Evolutionary conservation across 2,329 filamentous ascomycete species (phyloP).

Genomic region (Stagonosporopsis rhizophila): DNA sequence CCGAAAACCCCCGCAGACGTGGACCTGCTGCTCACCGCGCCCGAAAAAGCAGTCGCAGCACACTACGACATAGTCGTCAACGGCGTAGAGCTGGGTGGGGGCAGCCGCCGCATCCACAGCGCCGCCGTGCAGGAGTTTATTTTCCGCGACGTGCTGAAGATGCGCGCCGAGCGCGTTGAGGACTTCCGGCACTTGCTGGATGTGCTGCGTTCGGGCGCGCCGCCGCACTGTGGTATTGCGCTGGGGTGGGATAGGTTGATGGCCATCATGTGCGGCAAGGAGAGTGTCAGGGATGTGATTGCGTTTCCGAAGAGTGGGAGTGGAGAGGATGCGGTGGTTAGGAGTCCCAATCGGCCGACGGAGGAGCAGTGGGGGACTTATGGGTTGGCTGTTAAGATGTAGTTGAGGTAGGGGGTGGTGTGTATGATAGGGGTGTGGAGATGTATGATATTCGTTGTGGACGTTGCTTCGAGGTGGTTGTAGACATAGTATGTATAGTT

Average conservation of each 20-base stretch:
- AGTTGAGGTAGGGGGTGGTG: not conserved
- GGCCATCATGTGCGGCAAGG: slow-evolving; percentile 76
- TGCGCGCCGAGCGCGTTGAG: slow-evolving; percentile 72
- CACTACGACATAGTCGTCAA: slow-evolving; percentile 98
- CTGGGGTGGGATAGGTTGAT: slow-evolving; percentile 89
- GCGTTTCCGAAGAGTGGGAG: slow-evolving; percentile 94
- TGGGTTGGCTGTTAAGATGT: slow-evolving; percentile 55
- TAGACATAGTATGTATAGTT: not conserved
- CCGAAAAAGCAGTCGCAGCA: slow-evolving; percentile 76
- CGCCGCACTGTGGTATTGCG: slow-evolving; percentile 92
- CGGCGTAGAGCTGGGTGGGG: slow-evolving; percentile 91
- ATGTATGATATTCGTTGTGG: not conserved
- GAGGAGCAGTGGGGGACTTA: slow-evolving; percentile 66
- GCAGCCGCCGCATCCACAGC: slow-evolving; percentile 89
- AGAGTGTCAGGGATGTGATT: slow-evolving; percentile 89
- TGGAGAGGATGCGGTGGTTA: slow-evolving; percentile 84
- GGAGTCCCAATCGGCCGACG: slow-evolving; percentile 74
- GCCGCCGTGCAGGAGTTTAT: slow-evolving; percentile 83
- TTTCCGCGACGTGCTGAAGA: slow-evolving; percentile 81
- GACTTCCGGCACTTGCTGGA: slow-evolving; percentile 87
- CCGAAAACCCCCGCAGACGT: slow-evolving; percentile 76
- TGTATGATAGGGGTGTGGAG: not conserved
- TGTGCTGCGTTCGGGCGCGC: slow-evolving; percentile 83
- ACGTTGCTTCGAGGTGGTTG: not conserved
- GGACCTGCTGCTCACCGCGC: slow-evolving; percentile 74